phyloP scores from a whole-genome alignment of 352 stramenopile species.

The Phytopythium mirpurense region DNA sequence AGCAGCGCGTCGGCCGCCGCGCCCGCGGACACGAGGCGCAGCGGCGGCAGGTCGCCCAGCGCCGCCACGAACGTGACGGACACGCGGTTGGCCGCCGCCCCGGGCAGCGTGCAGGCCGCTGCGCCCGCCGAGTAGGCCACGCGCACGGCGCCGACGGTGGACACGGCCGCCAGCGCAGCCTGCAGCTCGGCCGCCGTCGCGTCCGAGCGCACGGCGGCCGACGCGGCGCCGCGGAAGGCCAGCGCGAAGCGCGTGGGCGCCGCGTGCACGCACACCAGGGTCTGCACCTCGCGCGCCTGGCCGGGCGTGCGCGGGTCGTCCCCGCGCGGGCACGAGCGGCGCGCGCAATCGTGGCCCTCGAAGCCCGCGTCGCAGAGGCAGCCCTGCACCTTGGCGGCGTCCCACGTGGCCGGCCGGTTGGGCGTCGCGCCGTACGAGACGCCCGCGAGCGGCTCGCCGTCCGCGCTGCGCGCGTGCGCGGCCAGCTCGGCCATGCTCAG shows the following conservation, averaged over 20 bases:
- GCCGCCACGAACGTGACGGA: constrained; percentile 53
- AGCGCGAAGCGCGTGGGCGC: constrained; percentile 45
- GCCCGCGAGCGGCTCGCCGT: constrained; percentile 38
- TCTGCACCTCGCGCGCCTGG: constrained; percentile 61
- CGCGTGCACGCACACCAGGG: constrained; percentile 42
- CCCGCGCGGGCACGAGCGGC: constrained; percentile 49
- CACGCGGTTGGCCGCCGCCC: constrained; percentile 40
- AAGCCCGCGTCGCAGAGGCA: constrained; percentile 73
- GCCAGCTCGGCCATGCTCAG: constrained; percentile 69
- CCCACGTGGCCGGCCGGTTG: constrained; percentile 64
- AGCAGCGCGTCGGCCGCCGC: constrained; percentile 27
- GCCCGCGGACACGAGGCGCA: constrained; percentile 30
- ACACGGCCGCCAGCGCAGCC: constrained; percentile 31
- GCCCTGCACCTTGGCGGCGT: constrained; percentile 77
- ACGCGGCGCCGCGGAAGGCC: constrained; percentile 48
- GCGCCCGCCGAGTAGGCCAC: constrained; percentile 52
- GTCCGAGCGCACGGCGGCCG: constrained; percentile 33
- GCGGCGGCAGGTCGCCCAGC: constrained; percentile 47
- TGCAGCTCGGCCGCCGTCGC: constrained; percentile 29
- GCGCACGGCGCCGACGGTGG: constrained; percentile 28
- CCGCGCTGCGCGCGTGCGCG: constrained; percentile 27
- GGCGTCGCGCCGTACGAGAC: constrained; percentile 63
- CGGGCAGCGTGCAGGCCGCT: constrained; percentile 36
- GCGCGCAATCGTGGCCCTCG: constrained; percentile 41
- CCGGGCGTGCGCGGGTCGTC: constrained; percentile 62